A percentile compares a stretch with the other conserved stretches of the same genome.
phyloP scores from a whole-genome alignment of 2,329 filamentous ascomycete genomes.

The Trichophyton equinum region DNA sequence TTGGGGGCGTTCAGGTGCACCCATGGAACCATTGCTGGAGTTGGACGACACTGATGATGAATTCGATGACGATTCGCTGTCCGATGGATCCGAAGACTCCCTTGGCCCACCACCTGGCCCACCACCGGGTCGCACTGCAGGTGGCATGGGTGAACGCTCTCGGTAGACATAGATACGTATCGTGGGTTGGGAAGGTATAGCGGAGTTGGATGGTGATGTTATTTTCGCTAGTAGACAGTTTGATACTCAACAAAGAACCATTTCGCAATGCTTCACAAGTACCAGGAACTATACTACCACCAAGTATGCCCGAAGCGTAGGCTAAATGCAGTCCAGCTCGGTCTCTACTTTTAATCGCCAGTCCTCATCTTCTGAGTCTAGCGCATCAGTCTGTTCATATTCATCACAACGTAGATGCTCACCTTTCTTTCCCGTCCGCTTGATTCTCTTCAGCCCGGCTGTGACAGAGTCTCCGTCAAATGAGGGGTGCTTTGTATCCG shows the following conservation, averaged over 20 bases:
- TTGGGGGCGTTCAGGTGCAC: not conserved
- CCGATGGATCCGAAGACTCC: not conserved
- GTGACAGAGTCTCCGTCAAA: conserved; percentile 25
- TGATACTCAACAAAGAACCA: not conserved
- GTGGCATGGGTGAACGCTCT: no score
- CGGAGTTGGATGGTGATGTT: no score
- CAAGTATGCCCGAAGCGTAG: not conserved
- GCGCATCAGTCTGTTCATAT: conserved; percentile 1
- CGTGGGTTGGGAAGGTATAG: no score
- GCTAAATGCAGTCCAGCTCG: not conserved
- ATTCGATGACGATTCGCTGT: not conserved
- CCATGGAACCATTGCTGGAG: not conserved
- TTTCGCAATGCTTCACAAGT: no score
- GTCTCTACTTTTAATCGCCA: conserved; percentile 25
- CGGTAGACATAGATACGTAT: no score
- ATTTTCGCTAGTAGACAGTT: not conserved
- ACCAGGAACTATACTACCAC: no score
- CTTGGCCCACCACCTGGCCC: not conserved
- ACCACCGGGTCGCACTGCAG: not conserved
- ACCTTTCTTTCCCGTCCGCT: conserved; percentile 50
- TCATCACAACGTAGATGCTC: conserved; percentile 33
- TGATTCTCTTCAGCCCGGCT: conserved; percentile 29
- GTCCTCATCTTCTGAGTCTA: conserved; percentile 25
- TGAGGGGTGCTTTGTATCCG: conserved; percentile 25
- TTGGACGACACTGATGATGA: not conserved